Conservation (phyloP, 176 grass and related monocot species). For the Poa annua region DNA sequence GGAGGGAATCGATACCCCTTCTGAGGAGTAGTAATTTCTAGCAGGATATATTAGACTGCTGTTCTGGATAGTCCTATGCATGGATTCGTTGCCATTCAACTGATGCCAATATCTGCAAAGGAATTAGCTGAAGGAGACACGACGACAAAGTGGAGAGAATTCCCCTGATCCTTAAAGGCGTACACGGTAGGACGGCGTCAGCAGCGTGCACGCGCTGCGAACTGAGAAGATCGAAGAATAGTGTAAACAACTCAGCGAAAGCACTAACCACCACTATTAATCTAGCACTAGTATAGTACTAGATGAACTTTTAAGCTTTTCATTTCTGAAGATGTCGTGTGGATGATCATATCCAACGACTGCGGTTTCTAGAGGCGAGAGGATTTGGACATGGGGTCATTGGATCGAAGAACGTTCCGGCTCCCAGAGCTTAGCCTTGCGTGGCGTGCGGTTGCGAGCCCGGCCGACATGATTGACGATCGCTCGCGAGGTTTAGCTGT, state of each 20-base stretch:
- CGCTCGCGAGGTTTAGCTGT: too few species aligned
- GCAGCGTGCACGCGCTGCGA: background rate
- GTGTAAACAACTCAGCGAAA: background rate
- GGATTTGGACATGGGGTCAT: background rate
- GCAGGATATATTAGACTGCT: background rate
- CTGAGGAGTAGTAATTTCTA: background rate
- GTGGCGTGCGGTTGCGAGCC: background rate
- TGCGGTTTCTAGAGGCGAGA: background rate
- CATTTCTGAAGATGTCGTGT: background rate
- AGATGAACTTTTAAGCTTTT: background rate
- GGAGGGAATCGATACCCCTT: background rate
- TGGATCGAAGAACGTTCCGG: background rate
- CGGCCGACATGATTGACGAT: background rate
- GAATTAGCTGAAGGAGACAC: background rate
- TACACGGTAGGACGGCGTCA: background rate
- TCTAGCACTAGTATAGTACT: background rate
- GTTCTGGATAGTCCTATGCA: background rate
- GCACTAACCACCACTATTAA: background rate
- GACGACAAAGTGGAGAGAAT: constrained; percentile 10
- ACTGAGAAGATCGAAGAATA: background rate
- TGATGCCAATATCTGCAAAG: background rate
- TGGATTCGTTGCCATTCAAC: background rate
- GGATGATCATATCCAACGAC: background rate
- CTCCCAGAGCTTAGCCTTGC: background rate
- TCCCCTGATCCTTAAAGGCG: background rate